These are phyloP conservation scores for Xylaria telfairii DNA, from an alignment of 495 filamentous ascomycete genomes.

Conservation along the genomic window DNA sequence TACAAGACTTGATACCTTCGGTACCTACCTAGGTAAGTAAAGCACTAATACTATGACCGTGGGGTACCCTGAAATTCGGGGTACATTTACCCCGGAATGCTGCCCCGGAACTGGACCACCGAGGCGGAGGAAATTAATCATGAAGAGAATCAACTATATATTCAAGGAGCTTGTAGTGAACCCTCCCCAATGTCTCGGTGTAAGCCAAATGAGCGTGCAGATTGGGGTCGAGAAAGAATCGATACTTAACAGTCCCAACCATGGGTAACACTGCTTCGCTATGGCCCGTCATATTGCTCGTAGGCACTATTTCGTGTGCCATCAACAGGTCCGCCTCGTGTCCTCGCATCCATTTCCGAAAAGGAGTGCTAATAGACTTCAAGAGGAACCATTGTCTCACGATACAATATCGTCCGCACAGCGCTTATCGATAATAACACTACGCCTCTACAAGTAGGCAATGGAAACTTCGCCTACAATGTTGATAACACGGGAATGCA, in stretches of 20 bases:
- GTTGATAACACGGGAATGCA: constrained; percentile 59
- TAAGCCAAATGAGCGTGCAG: neutral
- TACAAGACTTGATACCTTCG: too few species aligned
- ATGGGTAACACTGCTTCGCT: neutral
- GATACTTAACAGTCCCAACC: neutral
- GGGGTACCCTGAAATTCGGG: constrained; percentile 22
- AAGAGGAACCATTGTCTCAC: constrained; percentile 14
- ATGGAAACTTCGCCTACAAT: constrained; percentile 62
- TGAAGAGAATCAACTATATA: neutral
- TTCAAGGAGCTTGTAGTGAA: neutral
- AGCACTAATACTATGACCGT: neutral
- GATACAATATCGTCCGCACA: constrained; percentile 15
- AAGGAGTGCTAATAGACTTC: neutral
- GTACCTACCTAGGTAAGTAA: too few species aligned
- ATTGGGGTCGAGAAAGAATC: neutral
- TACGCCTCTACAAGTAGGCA: constrained; percentile 60
- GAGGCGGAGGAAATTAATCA: constrained; percentile 1
- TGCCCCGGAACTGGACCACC: neutral
- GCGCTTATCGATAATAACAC: constrained; percentile 34
- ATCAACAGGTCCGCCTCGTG: neutral
- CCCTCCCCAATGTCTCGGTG: neutral
- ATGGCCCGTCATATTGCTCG: constrained; percentile 4
- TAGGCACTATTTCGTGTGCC: neutral
- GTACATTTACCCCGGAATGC: constrained; percentile 13
- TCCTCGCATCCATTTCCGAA: neutral